Evolutionary conservation across 129 eudicot species (phyloP).

Genomic region (Kitagawia praeruptora): DNA sequence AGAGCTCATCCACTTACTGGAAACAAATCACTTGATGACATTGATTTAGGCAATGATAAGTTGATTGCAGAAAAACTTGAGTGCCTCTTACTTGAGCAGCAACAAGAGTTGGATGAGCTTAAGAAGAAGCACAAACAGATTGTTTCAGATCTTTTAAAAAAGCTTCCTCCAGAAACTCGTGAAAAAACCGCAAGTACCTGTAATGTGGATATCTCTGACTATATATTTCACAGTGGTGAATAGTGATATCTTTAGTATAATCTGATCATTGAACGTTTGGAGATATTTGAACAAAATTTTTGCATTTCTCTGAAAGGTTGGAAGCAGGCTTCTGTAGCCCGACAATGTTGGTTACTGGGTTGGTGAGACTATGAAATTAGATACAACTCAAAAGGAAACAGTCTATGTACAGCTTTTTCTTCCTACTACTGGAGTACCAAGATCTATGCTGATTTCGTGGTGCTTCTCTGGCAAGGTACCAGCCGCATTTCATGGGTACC

Average conservation of each 20-base stretch:
- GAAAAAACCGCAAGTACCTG: slow-evolving; percentile 37
- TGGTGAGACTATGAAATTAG: slow-evolving; percentile 27
- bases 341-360: slow-evolving; percentile 36
- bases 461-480: not conserved
- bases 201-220: slow-evolving; percentile 30
- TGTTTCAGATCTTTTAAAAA: slow-evolving; percentile 42
- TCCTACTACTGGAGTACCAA: not conserved
- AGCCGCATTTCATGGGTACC: not conserved
- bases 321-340: slow-evolving; percentile 16
- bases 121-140: slow-evolving; percentile 51
- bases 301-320: slow-evolving; percentile 9
- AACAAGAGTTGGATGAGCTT: slow-evolving; percentile 63
- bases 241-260: slow-evolving; percentile 4
- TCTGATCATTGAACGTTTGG: slow-evolving; percentile 1
- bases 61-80: slow-evolving; percentile 40
- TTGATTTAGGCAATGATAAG: slow-evolving; percentile 28
- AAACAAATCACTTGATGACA: not conserved
- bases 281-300: slow-evolving; percentile 17
- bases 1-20: slow-evolving; percentile 5
- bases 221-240: slow-evolving; percentile 12
- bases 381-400: slow-evolving; percentile 15
- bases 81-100: slow-evolving; percentile 54
- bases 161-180: slow-evolving; percentile 47
- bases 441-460: not conserved
- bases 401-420: not conserved